Evolutionary conservation across 805 yeast species (phyloP).

Genomic region (Tetrapisispora fleetii): DNA sequence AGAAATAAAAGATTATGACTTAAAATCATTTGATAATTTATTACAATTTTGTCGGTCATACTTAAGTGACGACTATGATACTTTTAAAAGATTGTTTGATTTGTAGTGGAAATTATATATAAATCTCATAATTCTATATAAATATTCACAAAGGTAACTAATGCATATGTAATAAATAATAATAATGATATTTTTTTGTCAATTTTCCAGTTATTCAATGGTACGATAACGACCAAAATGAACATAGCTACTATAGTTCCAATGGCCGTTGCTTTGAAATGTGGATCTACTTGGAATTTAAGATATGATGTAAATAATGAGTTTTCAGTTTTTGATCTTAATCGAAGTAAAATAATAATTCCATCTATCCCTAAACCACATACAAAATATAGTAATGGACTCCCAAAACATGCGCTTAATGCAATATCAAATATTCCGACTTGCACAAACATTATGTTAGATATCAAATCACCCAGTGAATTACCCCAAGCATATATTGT

Average conservation of each 20-base stretch:
- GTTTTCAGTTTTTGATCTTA: background rate
- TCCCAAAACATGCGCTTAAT: constrained; percentile 90
- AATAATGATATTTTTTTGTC: constrained; percentile 33
- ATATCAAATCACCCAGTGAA: constrained; percentile 80
- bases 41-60: constrained; percentile 17
- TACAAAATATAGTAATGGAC: constrained; percentile 71
- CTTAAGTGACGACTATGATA: constrained; percentile 23
- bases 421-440: constrained; percentile 87
- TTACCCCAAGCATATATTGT: constrained; percentile 90
- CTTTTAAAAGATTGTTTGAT: constrained; percentile 9
- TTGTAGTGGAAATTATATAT: background rate
- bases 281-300: constrained; percentile 31
- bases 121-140: constrained; percentile 1
- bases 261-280: constrained; percentile 31
- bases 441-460: constrained; percentile 69
- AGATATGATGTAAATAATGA: constrained; percentile 12
- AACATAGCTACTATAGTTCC: constrained; percentile 34
- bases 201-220: constrained; percentile 38
- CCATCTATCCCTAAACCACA: constrained; percentile 78
- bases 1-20: constrained; percentile 8
- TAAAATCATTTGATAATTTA: constrained; percentile 1
- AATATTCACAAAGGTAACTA: constrained; percentile 14
- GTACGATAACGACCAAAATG: constrained; percentile 33
- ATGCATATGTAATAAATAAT: constrained; percentile 14
- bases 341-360: constrained; percentile 31